Evolutionary conservation across 2,329 filamentous ascomycete genomes (phyloP), one percentile per base, ranked within the genome.

Genomic region (Beauveria bassiana): DNA sequence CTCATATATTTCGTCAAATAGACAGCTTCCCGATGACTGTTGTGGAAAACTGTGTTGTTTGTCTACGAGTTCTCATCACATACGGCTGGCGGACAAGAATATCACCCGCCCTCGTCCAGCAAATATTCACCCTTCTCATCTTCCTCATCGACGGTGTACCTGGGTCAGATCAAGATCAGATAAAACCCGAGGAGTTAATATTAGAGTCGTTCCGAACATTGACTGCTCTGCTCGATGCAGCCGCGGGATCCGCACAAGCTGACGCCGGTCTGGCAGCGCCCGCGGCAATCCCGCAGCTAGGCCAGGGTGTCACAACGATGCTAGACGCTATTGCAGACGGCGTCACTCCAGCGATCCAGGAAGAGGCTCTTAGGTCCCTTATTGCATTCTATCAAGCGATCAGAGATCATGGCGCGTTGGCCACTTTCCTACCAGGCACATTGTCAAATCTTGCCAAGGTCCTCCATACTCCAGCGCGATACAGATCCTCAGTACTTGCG

Each of bases 391-490:
- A 86, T 65, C 69, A 72, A 7, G 83, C 85, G 24, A 80, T 96
- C 49, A 85, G 82, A 58, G 88, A 95, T 68, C 83, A 82, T 52
- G 82, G 89, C n/a, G 85, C 90, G 2, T 78, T 96, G 61, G 90
- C 91, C 10, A 93, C 85, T 64, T 95, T 99, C 69, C 79, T 98
- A 47, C 95, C 96, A 0, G 91, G 93, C 10, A 91, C 91, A 0
- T 84, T 96, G 0, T 98, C 95, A 3, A 85, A 86, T 1, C 77
- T 99, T 26, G 87, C 89, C 2, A 93, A 88, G 68, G 77, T 91
- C 0, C 75, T 96, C 56, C 87, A 89, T 5, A 85, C 86, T 0
- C 89, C 87, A 0, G 84, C 82, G 46, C 80, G 82, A 12, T 75
- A 79, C 50, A 85, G 81, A 66, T 73, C 72, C 1, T 72, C 81